Percentiles rank a stretch among this genome's conserved stretches.
Conservation (phyloP, 73 alveolate genomes). For the Paramecium tetraurelia region DNA sequence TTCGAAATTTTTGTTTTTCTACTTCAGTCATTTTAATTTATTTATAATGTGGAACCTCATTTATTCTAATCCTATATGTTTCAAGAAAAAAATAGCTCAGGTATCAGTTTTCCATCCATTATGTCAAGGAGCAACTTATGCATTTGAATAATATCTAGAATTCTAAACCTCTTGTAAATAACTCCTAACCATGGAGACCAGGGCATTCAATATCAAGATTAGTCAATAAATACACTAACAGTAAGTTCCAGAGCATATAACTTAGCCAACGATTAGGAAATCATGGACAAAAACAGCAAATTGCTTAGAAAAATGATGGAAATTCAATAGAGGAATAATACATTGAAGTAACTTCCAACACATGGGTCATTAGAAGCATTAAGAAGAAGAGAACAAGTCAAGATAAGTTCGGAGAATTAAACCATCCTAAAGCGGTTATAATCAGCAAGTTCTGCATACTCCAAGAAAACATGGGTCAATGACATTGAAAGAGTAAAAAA, state of each 20-base stretch:
- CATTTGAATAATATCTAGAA: neutral
- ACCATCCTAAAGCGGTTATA: neutral
- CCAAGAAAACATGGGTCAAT: neutral
- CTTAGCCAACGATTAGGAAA: neutral
- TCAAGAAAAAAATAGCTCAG: conserved; percentile 19
- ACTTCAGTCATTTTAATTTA: conserved; percentile 10
- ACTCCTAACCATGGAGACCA: conserved; percentile 16
- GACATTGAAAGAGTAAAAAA: conserved; percentile 23
- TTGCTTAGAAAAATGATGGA: conserved; percentile 44
- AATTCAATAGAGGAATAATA: neutral
- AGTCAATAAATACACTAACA: conserved; percentile 12
- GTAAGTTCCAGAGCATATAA: neutral
- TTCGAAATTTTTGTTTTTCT: neutral
- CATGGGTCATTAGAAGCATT: conserved; percentile 5
- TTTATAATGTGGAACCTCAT: conserved; percentile 17
- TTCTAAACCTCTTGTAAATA: neutral
- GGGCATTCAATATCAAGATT: conserved; percentile 27
- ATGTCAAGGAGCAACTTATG: neutral
- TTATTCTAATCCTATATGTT: conserved; percentile 9
- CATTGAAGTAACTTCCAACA: neutral
- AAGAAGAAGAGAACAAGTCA: conserved; percentile 14
- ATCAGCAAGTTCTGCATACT: conserved; percentile 30
- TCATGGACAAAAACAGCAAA: neutral
- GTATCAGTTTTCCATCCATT: neutral
- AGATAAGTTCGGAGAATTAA: neutral